Conservation (phyloP, 352 stramenopile genomes). For the Phytophthora hybrid region DNA sequence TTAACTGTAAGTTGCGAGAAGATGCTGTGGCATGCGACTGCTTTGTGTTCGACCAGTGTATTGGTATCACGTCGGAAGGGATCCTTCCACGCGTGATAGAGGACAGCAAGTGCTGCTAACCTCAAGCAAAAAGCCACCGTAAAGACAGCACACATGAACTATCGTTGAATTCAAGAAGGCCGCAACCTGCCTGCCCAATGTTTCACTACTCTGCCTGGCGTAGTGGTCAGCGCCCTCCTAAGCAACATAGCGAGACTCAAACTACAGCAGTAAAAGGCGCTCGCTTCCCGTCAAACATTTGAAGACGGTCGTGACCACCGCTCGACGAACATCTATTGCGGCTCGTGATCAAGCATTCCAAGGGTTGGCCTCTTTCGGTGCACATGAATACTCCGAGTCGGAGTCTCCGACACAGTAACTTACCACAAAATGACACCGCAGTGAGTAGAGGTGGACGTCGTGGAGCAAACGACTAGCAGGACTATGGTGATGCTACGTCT, state of each 20-base stretch:
- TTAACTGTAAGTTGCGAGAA: too few relatives aligned
- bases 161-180: slow-evolving; percentile 17
- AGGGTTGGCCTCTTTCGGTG: background rate
- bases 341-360: too few relatives aligned
- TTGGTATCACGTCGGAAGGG: too few relatives aligned
- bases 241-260: background rate
- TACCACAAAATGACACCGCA: background rate
- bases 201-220: too few relatives aligned
- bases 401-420: too few relatives aligned
- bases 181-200: background rate
- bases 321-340: too few relatives aligned
- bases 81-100: too few relatives aligned
- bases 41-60: too few relatives aligned
- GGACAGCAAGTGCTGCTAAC: background rate
- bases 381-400: background rate
- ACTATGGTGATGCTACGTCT: background rate
- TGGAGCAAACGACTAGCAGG: background rate
- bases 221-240: background rate
- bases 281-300: too few relatives aligned
- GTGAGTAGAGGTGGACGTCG: slow-evolving; percentile 8
- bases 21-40: too few relatives aligned
- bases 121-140: background rate
- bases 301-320: too few relatives aligned
- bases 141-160: background rate
- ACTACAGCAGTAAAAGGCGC: background rate